Conservation (phyloP, 176 grass and related monocot genomes). For the Luzula sylvatica region DNA sequence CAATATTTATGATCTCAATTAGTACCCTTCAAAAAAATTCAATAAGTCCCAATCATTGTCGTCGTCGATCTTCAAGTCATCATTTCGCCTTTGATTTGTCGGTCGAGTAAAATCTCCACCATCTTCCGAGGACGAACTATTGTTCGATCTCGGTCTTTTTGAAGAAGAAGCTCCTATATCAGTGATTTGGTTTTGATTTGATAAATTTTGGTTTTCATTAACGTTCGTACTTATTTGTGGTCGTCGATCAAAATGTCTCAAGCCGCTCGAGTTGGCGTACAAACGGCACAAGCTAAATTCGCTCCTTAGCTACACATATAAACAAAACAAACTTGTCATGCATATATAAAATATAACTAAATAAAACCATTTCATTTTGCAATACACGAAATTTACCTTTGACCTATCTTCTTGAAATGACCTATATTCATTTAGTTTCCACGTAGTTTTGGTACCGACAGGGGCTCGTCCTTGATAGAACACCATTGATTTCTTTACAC, state of each 20-base stretch:
- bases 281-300: slow-evolving; percentile 92
- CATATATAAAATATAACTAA: no score
- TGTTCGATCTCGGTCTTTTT: slow-evolving; percentile 28
- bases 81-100: not conserved
- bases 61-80: slow-evolving; percentile 4
- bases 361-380: not conserved
- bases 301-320: slow-evolving; percentile 42
- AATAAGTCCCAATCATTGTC: slow-evolving; percentile 2
- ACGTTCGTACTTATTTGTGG: slow-evolving; percentile 20
- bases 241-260: slow-evolving; percentile 64
- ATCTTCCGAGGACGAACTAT: slow-evolving; percentile 29
- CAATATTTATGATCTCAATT: not conserved
- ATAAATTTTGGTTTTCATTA: slow-evolving; percentile 3
- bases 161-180: slow-evolving; percentile 2
- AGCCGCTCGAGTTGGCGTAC: slow-evolving; percentile 48
- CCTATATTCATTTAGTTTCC: slow-evolving; percentile 97
- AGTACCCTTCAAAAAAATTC: not conserved
- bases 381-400: not conserved
- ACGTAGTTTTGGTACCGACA: slow-evolving; percentile 52
- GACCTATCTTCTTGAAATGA: slow-evolving; percentile 29
- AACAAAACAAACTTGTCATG: slow-evolving; percentile 1
- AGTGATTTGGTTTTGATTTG: slow-evolving; percentile 1
- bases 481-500: slow-evolving; percentile 90
- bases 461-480: slow-evolving; percentile 79
- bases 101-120: slow-evolving; percentile 6